Evolutionary conservation across 1,284 basidiomycete species (phyloP).

Genomic region (Cryptococcus hybrid): DNA sequence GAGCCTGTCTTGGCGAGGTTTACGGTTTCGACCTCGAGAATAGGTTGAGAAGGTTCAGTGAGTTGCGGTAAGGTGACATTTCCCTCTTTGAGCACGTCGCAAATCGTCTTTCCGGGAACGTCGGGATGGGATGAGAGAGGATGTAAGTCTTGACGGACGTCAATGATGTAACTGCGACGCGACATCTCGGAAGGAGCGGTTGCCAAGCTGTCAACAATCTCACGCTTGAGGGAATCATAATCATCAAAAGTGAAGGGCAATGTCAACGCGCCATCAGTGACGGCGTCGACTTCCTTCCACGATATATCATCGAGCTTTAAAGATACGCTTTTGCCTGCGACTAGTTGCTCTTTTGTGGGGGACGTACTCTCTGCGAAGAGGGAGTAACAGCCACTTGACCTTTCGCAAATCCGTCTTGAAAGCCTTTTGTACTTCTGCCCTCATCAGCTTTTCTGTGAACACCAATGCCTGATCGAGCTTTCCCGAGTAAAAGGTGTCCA

Average conservation of each 20-base stretch:
- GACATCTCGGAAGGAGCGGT: slow-evolving; percentile 21
- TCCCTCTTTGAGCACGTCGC: not conserved
- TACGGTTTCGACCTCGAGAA: slow-evolving; percentile 20
- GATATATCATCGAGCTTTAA: slow-evolving; percentile 22
- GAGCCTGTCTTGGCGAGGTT: slow-evolving; percentile 20
- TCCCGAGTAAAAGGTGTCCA: slow-evolving; percentile 18
- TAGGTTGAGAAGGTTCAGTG: slow-evolving; percentile 15
- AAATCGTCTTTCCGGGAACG: slow-evolving; percentile 8
- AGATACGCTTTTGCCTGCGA: slow-evolving; percentile 1
- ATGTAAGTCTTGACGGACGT: slow-evolving; percentile 23
- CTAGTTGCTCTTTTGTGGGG: not conserved
- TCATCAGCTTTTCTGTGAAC: slow-evolving; percentile 28
- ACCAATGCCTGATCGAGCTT: slow-evolving; percentile 18
- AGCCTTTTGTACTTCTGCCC: slow-evolving; percentile 28
- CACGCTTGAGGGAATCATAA: slow-evolving; percentile 1
- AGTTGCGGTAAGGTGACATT: not conserved
- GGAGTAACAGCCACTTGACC: slow-evolving; percentile 29
- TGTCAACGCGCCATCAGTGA: slow-evolving; percentile 9
- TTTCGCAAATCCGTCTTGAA: slow-evolving; percentile 14
- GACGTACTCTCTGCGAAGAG: slow-evolving; percentile 14
- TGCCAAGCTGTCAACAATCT: slow-evolving; percentile 24
- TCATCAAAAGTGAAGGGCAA: slow-evolving; percentile 14
- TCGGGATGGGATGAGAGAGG: slow-evolving; percentile 24
- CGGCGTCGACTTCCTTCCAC: slow-evolving; percentile 30
- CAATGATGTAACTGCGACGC: slow-evolving; percentile 17